Evolutionary conservation across 2,329 filamentous ascomycete genomes (phyloP).

Genomic region (Alternaria consortialis): DNA sequence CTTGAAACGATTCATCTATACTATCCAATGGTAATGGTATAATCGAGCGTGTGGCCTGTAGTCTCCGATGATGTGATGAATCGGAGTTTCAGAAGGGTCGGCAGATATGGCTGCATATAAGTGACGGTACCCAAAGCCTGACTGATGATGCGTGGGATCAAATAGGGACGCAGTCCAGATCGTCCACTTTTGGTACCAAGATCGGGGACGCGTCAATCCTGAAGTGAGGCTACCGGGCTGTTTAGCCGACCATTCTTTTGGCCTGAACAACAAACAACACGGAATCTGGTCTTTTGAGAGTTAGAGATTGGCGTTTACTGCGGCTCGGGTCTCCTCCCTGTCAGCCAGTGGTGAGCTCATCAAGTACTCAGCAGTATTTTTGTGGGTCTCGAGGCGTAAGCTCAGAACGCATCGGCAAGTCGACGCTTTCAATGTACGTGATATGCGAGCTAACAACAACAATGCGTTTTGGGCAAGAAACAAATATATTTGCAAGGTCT

Average conservation of each 20-base stretch:
- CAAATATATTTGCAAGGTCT: neutral
- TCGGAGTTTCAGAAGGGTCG: neutral
- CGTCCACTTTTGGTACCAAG: neutral
- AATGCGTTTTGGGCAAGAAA: neutral
- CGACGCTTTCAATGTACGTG: neutral
- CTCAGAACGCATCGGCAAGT: neutral
- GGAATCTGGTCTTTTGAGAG: neutral
- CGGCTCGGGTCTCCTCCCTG: slow-evolving; percentile 1
- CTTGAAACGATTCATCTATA: neutral
- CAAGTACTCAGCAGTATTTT: neutral
- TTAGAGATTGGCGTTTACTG: neutral
- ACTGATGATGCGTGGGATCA: neutral
- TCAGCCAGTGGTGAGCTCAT: neutral
- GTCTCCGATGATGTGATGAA: neutral
- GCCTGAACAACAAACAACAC: neutral
- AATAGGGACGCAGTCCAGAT: neutral
- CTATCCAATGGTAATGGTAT: neutral
- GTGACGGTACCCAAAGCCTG: neutral
- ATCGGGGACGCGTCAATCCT: neutral
- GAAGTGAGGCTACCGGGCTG: neutral
- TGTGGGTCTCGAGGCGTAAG: slow-evolving; percentile 2
- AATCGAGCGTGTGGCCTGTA: neutral
- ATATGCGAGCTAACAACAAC: neutral
- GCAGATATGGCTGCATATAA: neutral
- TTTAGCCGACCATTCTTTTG: neutral